These are phyloP conservation scores for Ceratocystis smalleyi DNA, from an alignment of 2,329 filamentous ascomycete genomes.

Conservation along the genomic window DNA sequence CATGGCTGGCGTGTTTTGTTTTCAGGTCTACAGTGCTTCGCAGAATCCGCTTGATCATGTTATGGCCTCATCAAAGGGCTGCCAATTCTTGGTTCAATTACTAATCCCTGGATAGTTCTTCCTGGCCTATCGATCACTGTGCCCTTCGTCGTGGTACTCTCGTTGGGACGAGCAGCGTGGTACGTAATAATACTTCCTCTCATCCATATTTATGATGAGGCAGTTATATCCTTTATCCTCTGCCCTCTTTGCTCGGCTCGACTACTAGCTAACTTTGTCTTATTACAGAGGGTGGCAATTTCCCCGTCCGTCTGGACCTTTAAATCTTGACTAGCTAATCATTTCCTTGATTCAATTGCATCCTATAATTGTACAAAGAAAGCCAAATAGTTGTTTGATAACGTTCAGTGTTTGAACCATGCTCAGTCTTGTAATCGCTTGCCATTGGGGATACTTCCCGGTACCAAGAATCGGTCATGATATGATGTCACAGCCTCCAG, in stretches of 20 bases:
- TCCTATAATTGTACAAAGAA: conserved; percentile 5
- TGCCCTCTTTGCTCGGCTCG: background rate
- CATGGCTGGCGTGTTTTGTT: background rate
- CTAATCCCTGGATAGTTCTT: conserved; percentile 55
- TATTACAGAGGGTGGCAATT: conserved; percentile 48
- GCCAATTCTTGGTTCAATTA: background rate
- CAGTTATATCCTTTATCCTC: background rate
- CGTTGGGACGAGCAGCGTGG: conserved; percentile 97
- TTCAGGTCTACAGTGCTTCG: background rate
- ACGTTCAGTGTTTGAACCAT: background rate
- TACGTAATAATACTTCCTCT: conserved; percentile 33
- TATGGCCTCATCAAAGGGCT: background rate
- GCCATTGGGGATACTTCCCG: background rate
- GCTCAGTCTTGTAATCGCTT: background rate
- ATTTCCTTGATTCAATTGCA: conserved; percentile 13
- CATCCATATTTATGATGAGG: background rate
- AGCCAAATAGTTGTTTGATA: background rate
- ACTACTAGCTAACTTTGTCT: conserved; percentile 21
- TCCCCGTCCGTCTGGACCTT: conserved; percentile 49
- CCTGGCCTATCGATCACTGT: conserved; percentile 91
- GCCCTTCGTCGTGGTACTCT: conserved; percentile 84
- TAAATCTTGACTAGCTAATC: conserved; percentile 24
- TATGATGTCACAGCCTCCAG: too few relatives aligned
- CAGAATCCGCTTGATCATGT: background rate
- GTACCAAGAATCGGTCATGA: too few relatives aligned